phyloP scores from a whole-genome alignment of 441 rosid species.

The Populus trichocarpa region DNA sequence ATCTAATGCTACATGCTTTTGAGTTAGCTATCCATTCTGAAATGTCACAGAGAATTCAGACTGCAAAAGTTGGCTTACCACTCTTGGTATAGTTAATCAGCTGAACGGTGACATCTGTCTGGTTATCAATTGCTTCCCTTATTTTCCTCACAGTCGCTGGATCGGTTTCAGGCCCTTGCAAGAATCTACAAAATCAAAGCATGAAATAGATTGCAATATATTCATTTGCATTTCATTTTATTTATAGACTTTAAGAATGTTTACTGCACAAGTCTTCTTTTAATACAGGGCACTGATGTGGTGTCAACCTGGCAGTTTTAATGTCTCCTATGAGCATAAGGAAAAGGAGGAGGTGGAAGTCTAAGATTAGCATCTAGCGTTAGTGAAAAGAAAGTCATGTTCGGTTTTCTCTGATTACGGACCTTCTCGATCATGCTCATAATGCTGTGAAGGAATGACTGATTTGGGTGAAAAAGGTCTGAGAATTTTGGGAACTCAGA shows the following conservation, averaged over 20 bases:
- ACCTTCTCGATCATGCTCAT: too few species aligned
- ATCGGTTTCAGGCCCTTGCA: slow-evolving; percentile 99
- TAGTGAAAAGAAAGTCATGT: too few species aligned
- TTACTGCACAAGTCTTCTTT: background rate
- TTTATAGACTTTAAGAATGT: background rate
- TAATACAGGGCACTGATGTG: background rate
- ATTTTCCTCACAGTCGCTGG: slow-evolving; percentile 86
- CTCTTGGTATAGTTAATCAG: slow-evolving; percentile 93
- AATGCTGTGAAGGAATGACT: too few species aligned
- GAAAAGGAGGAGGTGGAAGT: too few species aligned
- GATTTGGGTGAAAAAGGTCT: too few species aligned
- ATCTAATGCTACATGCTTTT: background rate
- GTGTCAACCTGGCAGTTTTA: background rate
- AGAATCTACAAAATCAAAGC: slow-evolving; percentile 49
- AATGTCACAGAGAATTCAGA: background rate
- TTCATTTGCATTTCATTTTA: background rate
- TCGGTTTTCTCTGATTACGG: too few species aligned
- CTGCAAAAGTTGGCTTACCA: slow-evolving; percentile 40
- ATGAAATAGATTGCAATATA: background rate
- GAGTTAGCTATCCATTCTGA: background rate
- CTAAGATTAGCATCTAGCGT: too few species aligned
- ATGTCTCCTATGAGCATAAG: background rate
- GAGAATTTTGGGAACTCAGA: too few species aligned
- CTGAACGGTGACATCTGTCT: slow-evolving; percentile 93
- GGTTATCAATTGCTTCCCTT: slow-evolving; percentile 83